A percentile compares a stretch with the other conserved stretches of the same genome.
phyloP scores from a whole-genome alignment of 108 stramenopile species.

The Aurantiochytrium sp. region DNA sequence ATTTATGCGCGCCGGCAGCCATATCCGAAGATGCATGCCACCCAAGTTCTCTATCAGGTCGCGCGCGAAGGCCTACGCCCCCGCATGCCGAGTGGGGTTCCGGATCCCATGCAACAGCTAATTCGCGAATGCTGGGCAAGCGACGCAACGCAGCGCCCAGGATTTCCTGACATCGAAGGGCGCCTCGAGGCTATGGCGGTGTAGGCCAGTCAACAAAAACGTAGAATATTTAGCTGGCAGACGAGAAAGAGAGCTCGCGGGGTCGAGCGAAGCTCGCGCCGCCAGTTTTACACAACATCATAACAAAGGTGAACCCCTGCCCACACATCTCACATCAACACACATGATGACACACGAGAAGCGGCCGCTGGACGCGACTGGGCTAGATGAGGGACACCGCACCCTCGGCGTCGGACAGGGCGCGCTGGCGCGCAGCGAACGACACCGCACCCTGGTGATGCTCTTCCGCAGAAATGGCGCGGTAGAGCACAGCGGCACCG shows the following conservation, averaged over 20 bases:
- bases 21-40: slow-evolving; percentile 29
- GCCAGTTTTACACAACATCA: too few relatives aligned
- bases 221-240: too few relatives aligned
- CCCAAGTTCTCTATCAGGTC: slow-evolving; percentile 36
- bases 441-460: too few relatives aligned
- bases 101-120: neutral
- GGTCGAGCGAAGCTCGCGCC: too few relatives aligned
- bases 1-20: slow-evolving; percentile 37
- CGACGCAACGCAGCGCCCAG: slow-evolving; percentile 34
- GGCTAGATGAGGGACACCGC: too few relatives aligned
- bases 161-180: slow-evolving; percentile 31
- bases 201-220: neutral
- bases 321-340: too few relatives aligned
- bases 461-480: neutral
- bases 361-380: too few relatives aligned
- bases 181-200: neutral
- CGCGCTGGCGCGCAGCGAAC: too few relatives aligned
- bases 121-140: slow-evolving; percentile 40
- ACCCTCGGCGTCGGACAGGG: too few relatives aligned
- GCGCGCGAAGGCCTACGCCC: slow-evolving; percentile 30
- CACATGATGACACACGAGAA: too few relatives aligned
- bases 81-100: neutral
- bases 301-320: too few relatives aligned
- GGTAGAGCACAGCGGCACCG: neutral
- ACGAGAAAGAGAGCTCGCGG: too few relatives aligned